Evolutionary conservation across 1,284 basidiomycete genomes (phyloP), one percentile per base, ranked within the genome.

Genomic region (Ganoderma lucidum): DNA sequence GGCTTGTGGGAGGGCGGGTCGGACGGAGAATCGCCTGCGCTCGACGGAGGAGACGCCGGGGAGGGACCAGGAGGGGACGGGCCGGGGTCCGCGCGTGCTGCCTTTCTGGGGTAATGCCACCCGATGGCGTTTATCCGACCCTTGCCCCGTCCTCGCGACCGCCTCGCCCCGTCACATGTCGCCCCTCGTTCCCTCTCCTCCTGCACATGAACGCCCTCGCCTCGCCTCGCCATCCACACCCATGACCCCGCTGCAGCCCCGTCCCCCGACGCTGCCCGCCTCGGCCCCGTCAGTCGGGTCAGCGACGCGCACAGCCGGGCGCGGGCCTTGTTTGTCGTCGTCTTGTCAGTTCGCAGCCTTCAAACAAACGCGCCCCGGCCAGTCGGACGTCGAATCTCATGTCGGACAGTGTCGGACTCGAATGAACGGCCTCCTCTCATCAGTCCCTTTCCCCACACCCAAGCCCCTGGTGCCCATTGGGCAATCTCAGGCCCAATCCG

Each of bases 81-180:
- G 23, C 72, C 72, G 72, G 69, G 4, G 41, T 45, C 70, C 70
- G 68, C 48, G 39, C n/a, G 32, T 51, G 19, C 55, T 59, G 8
- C 39, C 35, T 39, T 53, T 30, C 8, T 48, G 8, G 70, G 72
- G 37, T 41, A 62, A 53, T 65, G 64, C 65, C 69, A 67, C 69
- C 67, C 63, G 64, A 63, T 42, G 62, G 60, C 65, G 53, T 69
- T 66, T 69, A 59, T 61, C 69, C 65, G 71, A 63, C 66, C 59
- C 51, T 60, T 58, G 48, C 28, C 6, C 48, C 72, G 70, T 44
- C 63, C 59, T 62, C 59, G 51, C 41, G 56, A 55, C 64, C 28
- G 55, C 58, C 19, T 51, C 51, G n/a, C 63, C 39, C 41, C 12
- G 59, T 73, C 72, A 71, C 72, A 70, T 73, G 70, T 42, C 41